Evolutionary conservation across 305 asterid species (phyloP).

Genomic region (Lippia alba): DNA sequence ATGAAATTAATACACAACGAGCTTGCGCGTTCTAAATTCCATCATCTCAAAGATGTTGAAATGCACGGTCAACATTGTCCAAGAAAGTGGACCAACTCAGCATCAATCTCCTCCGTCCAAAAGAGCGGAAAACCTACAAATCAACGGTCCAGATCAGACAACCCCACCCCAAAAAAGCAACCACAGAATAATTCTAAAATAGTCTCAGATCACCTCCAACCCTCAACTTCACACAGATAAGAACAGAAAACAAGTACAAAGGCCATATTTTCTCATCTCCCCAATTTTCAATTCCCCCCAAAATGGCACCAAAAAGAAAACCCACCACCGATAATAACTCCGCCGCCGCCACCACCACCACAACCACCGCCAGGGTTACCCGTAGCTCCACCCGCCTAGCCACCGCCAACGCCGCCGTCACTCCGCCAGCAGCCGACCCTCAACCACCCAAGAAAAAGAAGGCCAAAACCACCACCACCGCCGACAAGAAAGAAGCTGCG

Average conservation of each 20-base stretch:
- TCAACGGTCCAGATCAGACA: not conserved
- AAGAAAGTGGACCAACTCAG: not conserved
- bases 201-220: not conserved
- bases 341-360: slow-evolving; percentile 19
- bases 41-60: not conserved
- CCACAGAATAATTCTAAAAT: no score
- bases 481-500: not conserved
- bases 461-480: slow-evolving; percentile 17
- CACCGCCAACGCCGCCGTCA: slow-evolving; percentile 29
- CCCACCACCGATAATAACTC: not conserved
- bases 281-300: not conserved
- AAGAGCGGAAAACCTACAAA: slow-evolving; percentile 47
- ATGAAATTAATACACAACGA: no score
- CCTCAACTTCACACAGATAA: not conserved
- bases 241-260: not conserved
- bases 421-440: slow-evolving; percentile 23
- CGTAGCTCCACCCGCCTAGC: slow-evolving; percentile 27
- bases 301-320: slow-evolving; percentile 55
- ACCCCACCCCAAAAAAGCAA: not conserved
- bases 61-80: not conserved
- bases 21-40: not conserved
- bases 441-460: slow-evolving; percentile 39
- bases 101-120: slow-evolving; percentile 19
- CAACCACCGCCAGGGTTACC: slow-evolving; percentile 23
- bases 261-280: not conserved